Evolutionary conservation across 192 early-diverging fungal genomes (phyloP).

Genomic region (Pecoramyces ruminantium): DNA sequence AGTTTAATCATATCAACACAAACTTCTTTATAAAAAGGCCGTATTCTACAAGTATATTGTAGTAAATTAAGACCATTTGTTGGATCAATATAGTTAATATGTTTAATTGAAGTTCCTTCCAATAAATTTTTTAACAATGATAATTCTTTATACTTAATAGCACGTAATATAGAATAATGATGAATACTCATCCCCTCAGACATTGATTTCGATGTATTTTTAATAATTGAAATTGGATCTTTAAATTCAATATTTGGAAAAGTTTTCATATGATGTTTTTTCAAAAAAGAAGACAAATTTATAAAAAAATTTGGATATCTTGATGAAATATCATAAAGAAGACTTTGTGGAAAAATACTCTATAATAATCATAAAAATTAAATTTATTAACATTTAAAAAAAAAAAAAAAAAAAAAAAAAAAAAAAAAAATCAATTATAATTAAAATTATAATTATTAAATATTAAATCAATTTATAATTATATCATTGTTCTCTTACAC

Average conservation of each 20-base stretch:
- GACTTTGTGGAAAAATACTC: constrained; percentile 7
- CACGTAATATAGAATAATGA: constrained; percentile 26
- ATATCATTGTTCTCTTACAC: background rate
- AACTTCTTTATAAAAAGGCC: constrained; percentile 18
- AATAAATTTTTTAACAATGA: constrained; percentile 26
- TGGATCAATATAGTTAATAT: constrained; percentile 26
- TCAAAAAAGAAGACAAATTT: constrained; percentile 14
- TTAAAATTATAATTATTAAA: background rate
- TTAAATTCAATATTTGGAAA: constrained; percentile 5
- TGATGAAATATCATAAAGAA: constrained; percentile 19
- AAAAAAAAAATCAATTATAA: constrained; percentile 12
- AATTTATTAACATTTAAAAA: background rate
- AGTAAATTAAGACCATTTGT: constrained; percentile 39
- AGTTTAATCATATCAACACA: constrained; percentile 12
- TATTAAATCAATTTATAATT: background rate
- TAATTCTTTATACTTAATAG: constrained; percentile 39
- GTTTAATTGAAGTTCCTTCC: constrained; percentile 3
- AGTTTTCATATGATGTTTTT: background rate
- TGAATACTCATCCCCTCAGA: constrained; percentile 13
- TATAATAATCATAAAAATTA: no score
- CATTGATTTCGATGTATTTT: constrained; percentile 2
- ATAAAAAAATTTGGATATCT: constrained; percentile 22
- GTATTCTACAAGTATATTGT: constrained; percentile 34
- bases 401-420: constrained; percentile 13
- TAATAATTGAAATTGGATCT: constrained; percentile 14